phyloP scores from a whole-genome alignment of 768 basidiomycete species.

The Imleria badia region DNA sequence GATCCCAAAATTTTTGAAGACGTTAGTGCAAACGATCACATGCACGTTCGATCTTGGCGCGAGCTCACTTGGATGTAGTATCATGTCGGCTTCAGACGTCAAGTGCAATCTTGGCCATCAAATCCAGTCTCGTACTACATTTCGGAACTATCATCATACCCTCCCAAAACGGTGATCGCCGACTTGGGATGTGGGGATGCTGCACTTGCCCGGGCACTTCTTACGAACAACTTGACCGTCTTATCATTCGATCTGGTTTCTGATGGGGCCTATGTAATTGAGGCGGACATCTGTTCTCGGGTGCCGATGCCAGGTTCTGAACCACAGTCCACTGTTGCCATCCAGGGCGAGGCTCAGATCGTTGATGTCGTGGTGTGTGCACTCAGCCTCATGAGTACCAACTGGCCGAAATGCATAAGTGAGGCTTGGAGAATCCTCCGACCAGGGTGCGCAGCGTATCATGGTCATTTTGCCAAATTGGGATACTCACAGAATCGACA shows the following conservation, averaged over 20 bases:
- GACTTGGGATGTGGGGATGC: slow-evolving; percentile 98
- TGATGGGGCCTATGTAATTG: slow-evolving; percentile 71
- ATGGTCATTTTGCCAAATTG: not conserved
- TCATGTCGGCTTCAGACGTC: slow-evolving; percentile 86
- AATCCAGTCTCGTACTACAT: slow-evolving; percentile 90
- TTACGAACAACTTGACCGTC: slow-evolving; percentile 65
- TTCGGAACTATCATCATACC: slow-evolving; percentile 58
- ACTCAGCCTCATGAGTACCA: slow-evolving; percentile 94
- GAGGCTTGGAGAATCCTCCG: slow-evolving; percentile 90
- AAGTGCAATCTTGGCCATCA: slow-evolving; percentile 91
- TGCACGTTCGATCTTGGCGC: not conserved
- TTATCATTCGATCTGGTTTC: slow-evolving; percentile 82
- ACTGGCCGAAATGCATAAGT: slow-evolving; percentile 89
- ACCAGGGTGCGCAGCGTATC: slow-evolving; percentile 55
- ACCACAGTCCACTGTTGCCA: slow-evolving; percentile 36
- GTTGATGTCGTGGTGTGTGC: slow-evolving; percentile 94
- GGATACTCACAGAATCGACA: slow-evolving; percentile 28
- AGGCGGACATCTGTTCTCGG: slow-evolving; percentile 82
- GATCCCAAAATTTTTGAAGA: slow-evolving; percentile 79
- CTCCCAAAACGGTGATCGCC: slow-evolving; percentile 70
- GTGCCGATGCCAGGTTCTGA: slow-evolving; percentile 87
- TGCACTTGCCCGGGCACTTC: slow-evolving; percentile 71
- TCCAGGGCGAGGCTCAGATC: slow-evolving; percentile 63
- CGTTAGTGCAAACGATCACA: slow-evolving; percentile 41
- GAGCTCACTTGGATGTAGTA: slow-evolving; percentile 56